A percentile compares a stretch with the other conserved stretches of the same genome.
Conservation (phyloP, 139 green algal species). For the Chlamydomonas applanata region DNA sequence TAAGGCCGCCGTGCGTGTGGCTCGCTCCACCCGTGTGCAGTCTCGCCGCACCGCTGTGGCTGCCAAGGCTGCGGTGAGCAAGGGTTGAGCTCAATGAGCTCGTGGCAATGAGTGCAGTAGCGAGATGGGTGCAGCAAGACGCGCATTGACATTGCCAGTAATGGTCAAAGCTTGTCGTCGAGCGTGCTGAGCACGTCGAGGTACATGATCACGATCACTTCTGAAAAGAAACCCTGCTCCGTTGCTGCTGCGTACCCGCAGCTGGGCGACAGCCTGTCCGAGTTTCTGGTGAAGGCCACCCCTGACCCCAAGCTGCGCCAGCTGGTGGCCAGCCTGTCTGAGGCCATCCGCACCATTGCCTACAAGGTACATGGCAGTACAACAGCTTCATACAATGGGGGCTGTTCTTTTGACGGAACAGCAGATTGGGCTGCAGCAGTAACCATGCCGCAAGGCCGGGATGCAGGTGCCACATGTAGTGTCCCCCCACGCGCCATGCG, state of each 20-base stretch:
- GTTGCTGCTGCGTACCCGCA: conserved; percentile 34
- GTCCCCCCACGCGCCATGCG: too few relatives aligned
- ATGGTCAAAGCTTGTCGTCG: too few relatives aligned
- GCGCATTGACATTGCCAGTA: too few relatives aligned
- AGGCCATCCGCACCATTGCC: conserved; percentile 90
- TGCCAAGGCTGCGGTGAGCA: conserved; percentile 48
- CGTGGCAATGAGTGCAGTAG: too few relatives aligned
- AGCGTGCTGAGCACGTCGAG: too few relatives aligned
- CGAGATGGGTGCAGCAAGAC: too few relatives aligned
- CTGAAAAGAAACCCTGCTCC: neutral
- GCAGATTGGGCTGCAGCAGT: conserved; percentile 1
- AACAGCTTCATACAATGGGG: too few relatives aligned
- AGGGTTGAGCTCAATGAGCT: neutral
- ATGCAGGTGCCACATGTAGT: too few relatives aligned
- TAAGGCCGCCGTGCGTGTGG: conserved; percentile 6
- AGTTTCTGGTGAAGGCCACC: conserved; percentile 87
- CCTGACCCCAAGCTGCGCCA: conserved; percentile 85
- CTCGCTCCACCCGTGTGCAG: conserved; percentile 13
- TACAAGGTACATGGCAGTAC: conserved; percentile 74
- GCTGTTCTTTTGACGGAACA: too few relatives aligned
- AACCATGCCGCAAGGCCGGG: too few relatives aligned
- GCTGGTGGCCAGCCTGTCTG: conserved; percentile 88
- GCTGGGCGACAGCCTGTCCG: conserved; percentile 87
- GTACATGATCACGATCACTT: neutral
- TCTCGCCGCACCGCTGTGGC: conserved; percentile 40